Percentiles rank a stretch among this genome's conserved stretches.
phyloP scores from a whole-genome alignment of 768 basidiomycete species.

The Cubamyces lactineus region DNA sequence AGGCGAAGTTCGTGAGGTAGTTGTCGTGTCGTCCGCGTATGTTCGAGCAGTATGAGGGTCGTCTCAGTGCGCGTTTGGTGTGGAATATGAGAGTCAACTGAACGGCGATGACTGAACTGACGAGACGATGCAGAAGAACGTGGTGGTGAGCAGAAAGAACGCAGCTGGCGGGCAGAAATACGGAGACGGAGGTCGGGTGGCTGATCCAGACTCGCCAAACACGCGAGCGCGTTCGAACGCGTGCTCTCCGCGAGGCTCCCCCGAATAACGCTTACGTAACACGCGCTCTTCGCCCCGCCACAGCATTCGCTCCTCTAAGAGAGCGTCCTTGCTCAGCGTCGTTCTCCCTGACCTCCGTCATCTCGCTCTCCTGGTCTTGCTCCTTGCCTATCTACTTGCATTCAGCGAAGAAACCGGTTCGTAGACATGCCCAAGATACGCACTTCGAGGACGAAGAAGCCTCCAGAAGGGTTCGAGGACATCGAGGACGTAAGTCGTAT shows the following conservation, averaged over 20 bases:
- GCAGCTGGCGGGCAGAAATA: constrained; percentile 18
- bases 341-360: background rate
- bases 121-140: constrained; percentile 4
- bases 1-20: background rate
- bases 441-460: constrained; percentile 89
- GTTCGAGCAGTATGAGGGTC: background rate
- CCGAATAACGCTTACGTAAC: constrained; percentile 27
- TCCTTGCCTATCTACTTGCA: background rate
- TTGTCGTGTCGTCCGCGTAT: background rate
- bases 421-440: constrained; percentile 86
- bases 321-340: constrained; percentile 17
- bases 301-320: constrained; percentile 1
- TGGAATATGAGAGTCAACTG: too few species aligned
- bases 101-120: too few species aligned
- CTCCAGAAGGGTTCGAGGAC: constrained; percentile 96
- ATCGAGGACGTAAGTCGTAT: constrained; percentile 68
- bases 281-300: constrained; percentile 10
- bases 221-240: constrained; percentile 23
- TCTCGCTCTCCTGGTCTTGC: background rate
- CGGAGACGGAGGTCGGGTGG: constrained; percentile 15
- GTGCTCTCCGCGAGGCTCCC: constrained; percentile 23
- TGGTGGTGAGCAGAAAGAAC: constrained; percentile 4
- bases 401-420: background rate
- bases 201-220: constrained; percentile 17
- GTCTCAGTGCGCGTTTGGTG: too few species aligned